Evolutionary conservation across 352 stramenopile species (phyloP).

Genomic region (Hyaloperonospora brassicae): DNA sequence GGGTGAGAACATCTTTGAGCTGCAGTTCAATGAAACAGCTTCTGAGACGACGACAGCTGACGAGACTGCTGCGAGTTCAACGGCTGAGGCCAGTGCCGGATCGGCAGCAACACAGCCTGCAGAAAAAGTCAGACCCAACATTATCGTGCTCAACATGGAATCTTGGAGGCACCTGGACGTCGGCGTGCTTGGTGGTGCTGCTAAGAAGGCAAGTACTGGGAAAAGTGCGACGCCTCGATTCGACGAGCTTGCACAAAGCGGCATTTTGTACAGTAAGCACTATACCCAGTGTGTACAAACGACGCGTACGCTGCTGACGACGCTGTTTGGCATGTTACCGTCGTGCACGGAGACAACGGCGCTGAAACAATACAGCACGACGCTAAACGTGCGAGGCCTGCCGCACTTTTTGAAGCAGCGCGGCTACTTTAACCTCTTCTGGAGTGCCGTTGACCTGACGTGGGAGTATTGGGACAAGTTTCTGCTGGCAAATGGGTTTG

Average conservation of each 20-base stretch:
- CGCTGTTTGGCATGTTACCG: conserved; percentile 63
- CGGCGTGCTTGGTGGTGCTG: conserved; percentile 46
- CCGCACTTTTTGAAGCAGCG: conserved; percentile 61
- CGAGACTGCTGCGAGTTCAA: conserved; percentile 3
- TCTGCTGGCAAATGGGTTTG: conserved; percentile 50
- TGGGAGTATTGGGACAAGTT: conserved; percentile 73
- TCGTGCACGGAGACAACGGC: conserved; percentile 61
- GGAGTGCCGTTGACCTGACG: conserved; percentile 49
- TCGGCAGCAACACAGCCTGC: conserved; percentile 7
- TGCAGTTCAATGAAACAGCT: conserved; percentile 32
- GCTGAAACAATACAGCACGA: conserved; percentile 49
- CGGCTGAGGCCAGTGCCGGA: neutral
- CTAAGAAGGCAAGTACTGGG: conserved; percentile 36
- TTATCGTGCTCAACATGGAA: conserved; percentile 72
- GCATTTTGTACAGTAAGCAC: conserved; percentile 58
- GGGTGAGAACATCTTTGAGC: conserved; percentile 44
- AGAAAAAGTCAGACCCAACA: conserved; percentile 34
- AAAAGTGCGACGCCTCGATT: conserved; percentile 55
- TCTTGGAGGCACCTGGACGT: conserved; percentile 62
- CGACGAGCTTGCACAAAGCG: conserved; percentile 42
- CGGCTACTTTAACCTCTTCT: conserved; percentile 68
- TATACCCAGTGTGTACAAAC: conserved; percentile 67
- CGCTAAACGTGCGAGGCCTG: conserved; percentile 40
- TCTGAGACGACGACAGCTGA: neutral
- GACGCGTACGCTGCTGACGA: conserved; percentile 55